A percentile compares a stretch with the other conserved stretches of the same genome.
These are phyloP conservation scores for Hymenoscyphus scutula DNA, from an alignment of 2,329 filamentous ascomycete species.

Conservation along the genomic window DNA sequence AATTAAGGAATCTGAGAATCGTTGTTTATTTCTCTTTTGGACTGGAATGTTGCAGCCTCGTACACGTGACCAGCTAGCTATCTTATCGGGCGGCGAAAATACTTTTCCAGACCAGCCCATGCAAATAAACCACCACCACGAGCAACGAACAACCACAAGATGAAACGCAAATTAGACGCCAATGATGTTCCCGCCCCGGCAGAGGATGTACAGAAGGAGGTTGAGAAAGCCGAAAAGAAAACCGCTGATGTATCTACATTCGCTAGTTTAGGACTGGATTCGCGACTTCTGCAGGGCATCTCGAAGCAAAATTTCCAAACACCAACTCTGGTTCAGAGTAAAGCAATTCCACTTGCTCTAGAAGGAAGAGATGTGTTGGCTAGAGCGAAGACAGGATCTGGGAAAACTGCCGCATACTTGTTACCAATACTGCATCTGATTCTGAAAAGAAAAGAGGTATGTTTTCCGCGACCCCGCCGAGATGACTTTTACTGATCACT, in stretches of 20 bases:
- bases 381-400: constrained; percentile 90
- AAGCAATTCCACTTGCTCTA: constrained; percentile 83
- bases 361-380: constrained; percentile 87
- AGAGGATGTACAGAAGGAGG: constrained; percentile 29
- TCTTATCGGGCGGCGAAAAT: constrained; percentile 5
- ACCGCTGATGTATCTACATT: constrained; percentile 53
- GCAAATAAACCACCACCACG: not conserved
- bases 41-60: not conserved
- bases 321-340: constrained; percentile 85
- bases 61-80: not conserved
- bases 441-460: constrained; percentile 70
- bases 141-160: constrained; percentile 36
- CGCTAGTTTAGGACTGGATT: constrained; percentile 74
- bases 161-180: constrained; percentile 63
- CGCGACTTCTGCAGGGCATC: constrained; percentile 81
- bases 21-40: not conserved
- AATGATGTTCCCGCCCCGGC: constrained; percentile 48
- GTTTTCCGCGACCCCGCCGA: constrained; percentile 17
- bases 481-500: constrained; percentile 17
- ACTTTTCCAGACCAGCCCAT: not conserved
- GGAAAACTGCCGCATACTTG: constrained; percentile 95
- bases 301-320: constrained; percentile 78
- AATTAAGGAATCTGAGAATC: not conserved
- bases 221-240: constrained; percentile 16
- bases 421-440: constrained; percentile 85